phyloP scores from a whole-genome alignment of 2,329 filamentous ascomycete species.

The Hypoxylon sp. region DNA sequence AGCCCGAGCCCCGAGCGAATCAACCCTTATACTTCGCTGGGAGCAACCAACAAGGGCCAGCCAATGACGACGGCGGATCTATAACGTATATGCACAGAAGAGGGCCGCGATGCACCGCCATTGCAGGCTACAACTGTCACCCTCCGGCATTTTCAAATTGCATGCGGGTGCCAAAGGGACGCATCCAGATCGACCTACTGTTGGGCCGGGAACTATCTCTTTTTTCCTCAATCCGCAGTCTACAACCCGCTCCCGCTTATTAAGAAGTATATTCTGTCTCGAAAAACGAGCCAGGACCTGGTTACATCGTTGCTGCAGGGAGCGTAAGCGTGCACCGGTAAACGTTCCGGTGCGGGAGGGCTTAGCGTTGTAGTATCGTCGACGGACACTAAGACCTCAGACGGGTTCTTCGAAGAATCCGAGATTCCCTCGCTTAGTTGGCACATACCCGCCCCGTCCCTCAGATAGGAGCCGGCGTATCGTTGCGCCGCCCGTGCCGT shows the following conservation, averaged over 20 bases:
- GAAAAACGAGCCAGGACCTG: not conserved
- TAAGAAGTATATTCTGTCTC: too few relatives aligned
- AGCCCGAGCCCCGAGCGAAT: conserved; percentile 5
- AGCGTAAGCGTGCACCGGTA: conserved; percentile 10
- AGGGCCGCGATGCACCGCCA: not conserved
- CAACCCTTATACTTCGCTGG: not conserved
- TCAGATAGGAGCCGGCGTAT: conserved; percentile 14
- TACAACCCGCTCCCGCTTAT: too few relatives aligned
- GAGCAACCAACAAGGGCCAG: too few relatives aligned
- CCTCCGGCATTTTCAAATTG: conserved; percentile 18
- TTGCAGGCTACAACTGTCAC: conserved; percentile 3
- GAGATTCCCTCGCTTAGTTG: conserved; percentile 11
- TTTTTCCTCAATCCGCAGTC: too few relatives aligned
- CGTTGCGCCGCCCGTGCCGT: conserved; percentile 14
- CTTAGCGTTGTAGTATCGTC: not conserved
- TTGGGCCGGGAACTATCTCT: too few relatives aligned
- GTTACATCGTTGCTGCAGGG: not conserved
- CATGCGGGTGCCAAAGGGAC: not conserved
- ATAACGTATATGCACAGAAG: not conserved
- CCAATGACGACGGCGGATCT: conserved; percentile 4
- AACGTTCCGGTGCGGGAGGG: not conserved
- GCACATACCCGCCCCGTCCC: not conserved
- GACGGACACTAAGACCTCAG: conserved; percentile 6
- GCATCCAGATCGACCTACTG: not conserved
- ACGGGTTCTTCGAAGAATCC: conserved; percentile 26